phyloP scores from a whole-genome alignment of 345 rosid species.

The Salix purpurea region DNA sequence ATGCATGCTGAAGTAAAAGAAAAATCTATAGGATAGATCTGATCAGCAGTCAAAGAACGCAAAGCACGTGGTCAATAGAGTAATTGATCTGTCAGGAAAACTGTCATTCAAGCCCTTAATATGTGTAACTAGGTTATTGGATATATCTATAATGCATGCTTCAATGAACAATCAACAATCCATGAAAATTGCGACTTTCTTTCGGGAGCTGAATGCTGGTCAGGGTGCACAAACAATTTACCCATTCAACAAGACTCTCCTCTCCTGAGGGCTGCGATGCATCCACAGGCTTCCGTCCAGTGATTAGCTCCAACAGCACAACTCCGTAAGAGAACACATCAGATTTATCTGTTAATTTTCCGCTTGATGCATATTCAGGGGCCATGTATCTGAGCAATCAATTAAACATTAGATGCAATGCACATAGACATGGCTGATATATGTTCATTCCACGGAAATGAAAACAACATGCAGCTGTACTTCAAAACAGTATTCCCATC shows the following conservation, averaged over 20 bases:
- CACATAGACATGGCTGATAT: background rate
- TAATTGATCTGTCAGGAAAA: background rate
- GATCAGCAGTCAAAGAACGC: background rate
- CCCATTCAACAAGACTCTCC: conserved; percentile 99
- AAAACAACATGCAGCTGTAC: background rate
- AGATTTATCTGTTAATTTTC: conserved; percentile 91
- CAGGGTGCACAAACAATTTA: conserved; percentile 24
- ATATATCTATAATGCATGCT: background rate
- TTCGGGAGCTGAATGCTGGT: background rate
- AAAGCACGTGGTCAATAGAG: background rate
- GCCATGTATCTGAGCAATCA: conserved; percentile 77
- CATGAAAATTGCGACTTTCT: background rate
- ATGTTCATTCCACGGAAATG: background rate
- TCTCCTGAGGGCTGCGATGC: conserved; percentile 80
- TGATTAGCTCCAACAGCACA: conserved; percentile 86
- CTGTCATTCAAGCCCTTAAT: background rate
- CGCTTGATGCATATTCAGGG: conserved; percentile 97
- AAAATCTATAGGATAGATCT: background rate
- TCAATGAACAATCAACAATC: background rate
- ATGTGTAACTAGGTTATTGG: background rate
- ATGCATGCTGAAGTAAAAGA: background rate
- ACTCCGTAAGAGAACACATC: conserved; percentile 94
- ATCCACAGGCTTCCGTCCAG: conserved; percentile 97
- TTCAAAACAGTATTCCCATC: background rate
- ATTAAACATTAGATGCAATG: conserved; percentile 8